Percentiles rank a stretch among this genome's conserved stretches.
Evolutionary conservation across 1,139 yeast genomes (phyloP).

Genomic region (Candida glucosophila): DNA sequence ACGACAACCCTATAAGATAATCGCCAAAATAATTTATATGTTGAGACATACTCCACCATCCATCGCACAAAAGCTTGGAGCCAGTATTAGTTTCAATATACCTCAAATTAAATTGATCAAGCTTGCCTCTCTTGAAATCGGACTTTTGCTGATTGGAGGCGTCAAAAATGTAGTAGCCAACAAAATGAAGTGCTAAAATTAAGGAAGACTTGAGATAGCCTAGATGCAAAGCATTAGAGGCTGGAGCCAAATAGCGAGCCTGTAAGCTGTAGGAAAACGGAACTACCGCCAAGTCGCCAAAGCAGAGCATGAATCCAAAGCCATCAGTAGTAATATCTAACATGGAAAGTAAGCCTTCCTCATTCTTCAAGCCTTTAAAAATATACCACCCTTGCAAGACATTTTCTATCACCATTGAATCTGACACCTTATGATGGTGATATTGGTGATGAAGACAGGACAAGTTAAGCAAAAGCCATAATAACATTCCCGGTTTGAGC

Average conservation of each 20-base stretch:
- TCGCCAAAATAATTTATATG: conserved; percentile 95
- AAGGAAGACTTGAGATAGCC: conserved; percentile 33
- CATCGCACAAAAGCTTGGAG: conserved; percentile 72
- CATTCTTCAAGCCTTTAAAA: conserved; percentile 87
- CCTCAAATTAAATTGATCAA: conserved; percentile 50
- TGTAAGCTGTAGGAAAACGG: conserved; percentile 90
- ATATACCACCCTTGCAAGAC: conserved; percentile 73
- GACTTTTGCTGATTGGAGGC: conserved; percentile 80
- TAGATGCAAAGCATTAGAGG: conserved; percentile 45
- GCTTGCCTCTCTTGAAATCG: conserved; percentile 69
- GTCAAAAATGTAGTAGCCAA: conserved; percentile 80
- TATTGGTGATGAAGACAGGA: conserved; percentile 81
- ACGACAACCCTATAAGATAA: conserved; percentile 84
- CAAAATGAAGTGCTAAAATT: conserved; percentile 32
- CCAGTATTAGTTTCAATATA: conserved; percentile 71
- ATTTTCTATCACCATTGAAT: conserved; percentile 65
- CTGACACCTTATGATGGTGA: conserved; percentile 52
- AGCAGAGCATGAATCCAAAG: conserved; percentile 89
- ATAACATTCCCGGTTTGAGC: conserved; percentile 85
- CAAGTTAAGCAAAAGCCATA: conserved; percentile 76
- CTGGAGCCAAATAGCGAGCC: conserved; percentile 65
- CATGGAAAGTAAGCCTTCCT: conserved; percentile 84
- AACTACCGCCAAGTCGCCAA: conserved; percentile 91
- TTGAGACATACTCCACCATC: conserved; percentile 95
- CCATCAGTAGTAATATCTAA: conserved; percentile 96